Conservation (phyloP, 2,329 filamentous ascomycete genomes). For the Aspergillus sp. region DNA sequence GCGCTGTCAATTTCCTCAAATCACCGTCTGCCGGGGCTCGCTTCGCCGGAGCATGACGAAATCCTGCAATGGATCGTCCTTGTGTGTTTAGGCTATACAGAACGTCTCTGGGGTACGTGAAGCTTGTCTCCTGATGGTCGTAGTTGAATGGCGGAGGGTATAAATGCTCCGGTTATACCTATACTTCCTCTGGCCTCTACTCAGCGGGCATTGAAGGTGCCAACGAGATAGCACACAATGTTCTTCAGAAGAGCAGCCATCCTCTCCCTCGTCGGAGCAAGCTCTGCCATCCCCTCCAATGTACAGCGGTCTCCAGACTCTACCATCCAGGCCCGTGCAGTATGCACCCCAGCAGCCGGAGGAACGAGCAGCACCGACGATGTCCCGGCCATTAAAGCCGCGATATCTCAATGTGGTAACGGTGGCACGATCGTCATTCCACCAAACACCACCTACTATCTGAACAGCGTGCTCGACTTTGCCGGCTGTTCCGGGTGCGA, state of each 20-base stretch:
- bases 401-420: slow-evolving; percentile 42
- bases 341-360: slow-evolving; percentile 33
- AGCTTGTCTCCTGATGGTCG: no score
- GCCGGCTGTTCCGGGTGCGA: slow-evolving; percentile 45
- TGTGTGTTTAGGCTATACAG: no score
- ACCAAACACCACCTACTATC: slow-evolving; percentile 40
- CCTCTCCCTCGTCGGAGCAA: not conserved
- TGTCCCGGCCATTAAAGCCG: slow-evolving; percentile 44
- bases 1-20: not conserved
- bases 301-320: not conserved
- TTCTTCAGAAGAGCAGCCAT: not conserved
- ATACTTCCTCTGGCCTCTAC: no score
- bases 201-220: no score
- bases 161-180: no score
- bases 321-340: slow-evolving; percentile 16
- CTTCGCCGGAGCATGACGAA: no score
- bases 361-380: slow-evolving; percentile 39
- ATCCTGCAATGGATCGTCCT: no score
- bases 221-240: not conserved
- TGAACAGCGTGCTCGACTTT: slow-evolving; percentile 46
- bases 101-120: no score
- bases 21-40: not conserved
- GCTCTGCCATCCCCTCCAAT: slow-evolving; percentile 5
- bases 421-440: slow-evolving; percentile 49
- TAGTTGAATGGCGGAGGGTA: no score